phyloP scores from a whole-genome alignment of 495 filamentous ascomycete species.

The Choiromyces venosus region DNA sequence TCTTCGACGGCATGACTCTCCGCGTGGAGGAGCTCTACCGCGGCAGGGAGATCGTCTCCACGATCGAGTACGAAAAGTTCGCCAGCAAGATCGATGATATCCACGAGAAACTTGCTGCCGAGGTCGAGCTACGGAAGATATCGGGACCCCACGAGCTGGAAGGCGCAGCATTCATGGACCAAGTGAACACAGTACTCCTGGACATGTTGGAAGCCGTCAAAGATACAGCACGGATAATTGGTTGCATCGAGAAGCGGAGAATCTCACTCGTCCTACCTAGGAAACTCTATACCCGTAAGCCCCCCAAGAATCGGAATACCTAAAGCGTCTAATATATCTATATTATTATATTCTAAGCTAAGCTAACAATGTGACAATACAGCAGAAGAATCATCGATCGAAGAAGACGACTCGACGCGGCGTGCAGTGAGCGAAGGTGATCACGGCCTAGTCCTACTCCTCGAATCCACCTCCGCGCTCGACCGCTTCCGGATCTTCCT shows the following conservation, averaged over 20 bases:
- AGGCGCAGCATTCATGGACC: slow-evolving; percentile 37
- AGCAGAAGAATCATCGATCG: slow-evolving; percentile 14
- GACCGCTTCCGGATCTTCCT: slow-evolving; percentile 32
- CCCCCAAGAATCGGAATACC: background rate
- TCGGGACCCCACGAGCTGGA: slow-evolving; percentile 23
- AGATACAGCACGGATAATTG: slow-evolving; percentile 26
- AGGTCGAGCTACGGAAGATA: slow-evolving; percentile 19
- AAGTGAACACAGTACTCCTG: slow-evolving; percentile 36
- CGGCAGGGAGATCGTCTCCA: slow-evolving; percentile 20
- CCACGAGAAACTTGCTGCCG: slow-evolving; percentile 10
- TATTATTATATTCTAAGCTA: background rate
- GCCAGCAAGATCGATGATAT: slow-evolving; percentile 20
- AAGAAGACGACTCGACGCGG: slow-evolving; percentile 17
- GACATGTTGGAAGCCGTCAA: slow-evolving; percentile 33
- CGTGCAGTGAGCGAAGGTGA: slow-evolving; percentile 20
- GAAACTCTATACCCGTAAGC: slow-evolving; percentile 27
- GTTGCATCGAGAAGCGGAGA: slow-evolving; percentile 28
- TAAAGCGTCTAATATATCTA: background rate
- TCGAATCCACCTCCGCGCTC: slow-evolving; percentile 31
- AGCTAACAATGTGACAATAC: background rate
- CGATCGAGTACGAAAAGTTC: slow-evolving; percentile 31
- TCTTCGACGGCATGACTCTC: slow-evolving; percentile 24
- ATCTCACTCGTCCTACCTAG: slow-evolving; percentile 28
- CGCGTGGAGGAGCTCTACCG: slow-evolving; percentile 31
- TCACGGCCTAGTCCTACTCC: slow-evolving; percentile 20